Conservation (phyloP, 192 early-diverging fungal genomes). For the Martensiomyces pterosporus region DNA sequence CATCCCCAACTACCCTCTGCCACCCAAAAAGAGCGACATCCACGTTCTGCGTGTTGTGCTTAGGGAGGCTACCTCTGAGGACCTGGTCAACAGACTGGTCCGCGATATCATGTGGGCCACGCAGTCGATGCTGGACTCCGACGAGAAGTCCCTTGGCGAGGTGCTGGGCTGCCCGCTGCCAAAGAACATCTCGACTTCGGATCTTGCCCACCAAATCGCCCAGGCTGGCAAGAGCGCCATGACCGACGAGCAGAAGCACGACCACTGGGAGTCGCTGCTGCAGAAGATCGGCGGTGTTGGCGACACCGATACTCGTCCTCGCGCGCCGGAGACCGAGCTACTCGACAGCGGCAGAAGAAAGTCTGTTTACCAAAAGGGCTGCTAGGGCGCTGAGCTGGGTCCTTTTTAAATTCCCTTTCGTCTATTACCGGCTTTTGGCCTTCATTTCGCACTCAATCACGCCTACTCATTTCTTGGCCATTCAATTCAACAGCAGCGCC, state of each 20-base stretch:
- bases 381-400: neutral
- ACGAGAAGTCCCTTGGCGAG: conserved; percentile 28
- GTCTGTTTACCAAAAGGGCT: neutral
- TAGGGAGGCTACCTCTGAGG: conserved; percentile 54
- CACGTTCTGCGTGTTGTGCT: conserved; percentile 68
- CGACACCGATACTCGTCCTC: neutral
- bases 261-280: conserved; percentile 31
- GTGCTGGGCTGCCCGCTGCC: conserved; percentile 31
- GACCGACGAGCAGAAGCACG: conserved; percentile 10
- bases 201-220: conserved; percentile 25
- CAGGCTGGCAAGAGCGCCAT: conserved; percentile 7
- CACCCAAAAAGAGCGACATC: conserved; percentile 43
- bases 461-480: no score
- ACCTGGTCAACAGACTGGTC: conserved; percentile 51
- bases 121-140: conserved; percentile 44
- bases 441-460: no score
- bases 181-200: conserved; percentile 16
- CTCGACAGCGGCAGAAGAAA: conserved; percentile 5
- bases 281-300: conserved; percentile 28
- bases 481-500: no score
- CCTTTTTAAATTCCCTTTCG: no score
- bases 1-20: conserved; percentile 72
- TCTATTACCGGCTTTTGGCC: no score
- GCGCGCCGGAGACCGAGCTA: conserved; percentile 8
- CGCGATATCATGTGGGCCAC: conserved; percentile 54